Evolutionary conservation across 441 rosid species (phyloP).

Genomic region (Erysimum cheiri): DNA sequence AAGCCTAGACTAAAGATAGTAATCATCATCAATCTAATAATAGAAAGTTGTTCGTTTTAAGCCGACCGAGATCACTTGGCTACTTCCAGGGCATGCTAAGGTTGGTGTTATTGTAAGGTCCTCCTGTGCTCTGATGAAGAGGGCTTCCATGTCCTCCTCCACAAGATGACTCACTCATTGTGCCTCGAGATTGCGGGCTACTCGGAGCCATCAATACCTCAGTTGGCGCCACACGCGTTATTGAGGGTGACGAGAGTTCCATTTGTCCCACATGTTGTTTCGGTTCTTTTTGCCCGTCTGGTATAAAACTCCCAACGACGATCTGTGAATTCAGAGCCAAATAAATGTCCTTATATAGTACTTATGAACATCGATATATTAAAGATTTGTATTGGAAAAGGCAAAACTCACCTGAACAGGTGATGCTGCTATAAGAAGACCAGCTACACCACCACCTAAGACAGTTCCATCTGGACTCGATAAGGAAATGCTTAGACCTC

Average conservation of each 20-base stretch:
- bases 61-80: slow-evolving; percentile 9
- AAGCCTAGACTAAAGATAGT: slow-evolving; percentile 27
- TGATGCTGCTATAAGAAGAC: slow-evolving; percentile 73
- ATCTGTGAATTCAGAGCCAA: slow-evolving; percentile 52
- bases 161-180: slow-evolving; percentile 77
- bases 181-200: slow-evolving; percentile 78
- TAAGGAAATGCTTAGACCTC: slow-evolving; percentile 64
- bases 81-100: slow-evolving; percentile 37
- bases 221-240: slow-evolving; percentile 43
- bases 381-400: background rate
- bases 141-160: slow-evolving; percentile 64
- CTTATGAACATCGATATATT: background rate
- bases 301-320: slow-evolving; percentile 74
- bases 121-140: slow-evolving; percentile 66
- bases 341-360: slow-evolving; percentile 3
- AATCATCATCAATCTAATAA: slow-evolving; percentile 21
- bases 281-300: slow-evolving; percentile 62
- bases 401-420: slow-evolving; percentile 63
- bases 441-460: slow-evolving; percentile 81
- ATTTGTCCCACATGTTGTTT: slow-evolving; percentile 50
- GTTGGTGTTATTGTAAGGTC: slow-evolving; percentile 38
- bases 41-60: slow-evolving; percentile 3
- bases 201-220: slow-evolving; percentile 50
- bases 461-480: slow-evolving; percentile 71
- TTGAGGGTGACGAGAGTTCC: slow-evolving; percentile 44